These are phyloP conservation scores for Solanum dulcamara DNA, from an alignment of 257 asterid genomes.

Conservation along the genomic window DNA sequence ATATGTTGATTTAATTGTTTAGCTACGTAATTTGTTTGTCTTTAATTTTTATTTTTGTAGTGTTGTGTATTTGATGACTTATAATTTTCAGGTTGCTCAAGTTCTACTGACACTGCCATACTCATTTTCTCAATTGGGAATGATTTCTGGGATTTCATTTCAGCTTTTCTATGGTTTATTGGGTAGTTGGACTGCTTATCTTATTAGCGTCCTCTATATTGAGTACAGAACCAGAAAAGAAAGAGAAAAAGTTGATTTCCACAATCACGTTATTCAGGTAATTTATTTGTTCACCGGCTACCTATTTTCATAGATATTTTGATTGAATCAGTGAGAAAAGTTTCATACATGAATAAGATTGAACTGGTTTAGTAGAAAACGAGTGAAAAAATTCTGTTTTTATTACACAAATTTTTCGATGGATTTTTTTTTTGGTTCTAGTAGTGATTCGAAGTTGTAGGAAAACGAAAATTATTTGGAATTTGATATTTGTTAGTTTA, in stretches of 20 bases:
- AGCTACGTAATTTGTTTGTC: neutral
- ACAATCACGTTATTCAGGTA: slow-evolving; percentile 35
- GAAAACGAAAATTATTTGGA: neutral
- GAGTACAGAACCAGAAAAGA: slow-evolving; percentile 34
- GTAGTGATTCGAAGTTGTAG: neutral
- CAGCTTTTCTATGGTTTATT: slow-evolving; percentile 27
- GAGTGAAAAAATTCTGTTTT: too few relatives aligned
- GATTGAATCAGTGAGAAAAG: neutral
- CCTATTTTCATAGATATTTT: too few relatives aligned
- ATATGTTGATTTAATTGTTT: neutral
- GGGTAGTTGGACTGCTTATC: slow-evolving; percentile 37
- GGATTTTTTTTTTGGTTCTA: neutral
- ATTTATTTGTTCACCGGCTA: neutral
- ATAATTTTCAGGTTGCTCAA: slow-evolving; percentile 20
- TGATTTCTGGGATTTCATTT: slow-evolving; percentile 23
- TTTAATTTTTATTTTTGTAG: neutral
- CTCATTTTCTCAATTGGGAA: slow-evolving; percentile 30
- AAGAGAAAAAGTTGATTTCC: slow-evolving; percentile 28
- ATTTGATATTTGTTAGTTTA: neutral
- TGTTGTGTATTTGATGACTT: neutral
- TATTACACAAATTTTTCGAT: neutral
- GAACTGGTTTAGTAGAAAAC: too few relatives aligned
- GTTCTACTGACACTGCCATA: slow-evolving; percentile 29
- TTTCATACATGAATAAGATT: neutral
- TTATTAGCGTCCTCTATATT: slow-evolving; percentile 23